Evolutionary conservation across 2,329 filamentous ascomycete genomes (phyloP).

Genomic region (Pyrenophora graminea): DNA sequence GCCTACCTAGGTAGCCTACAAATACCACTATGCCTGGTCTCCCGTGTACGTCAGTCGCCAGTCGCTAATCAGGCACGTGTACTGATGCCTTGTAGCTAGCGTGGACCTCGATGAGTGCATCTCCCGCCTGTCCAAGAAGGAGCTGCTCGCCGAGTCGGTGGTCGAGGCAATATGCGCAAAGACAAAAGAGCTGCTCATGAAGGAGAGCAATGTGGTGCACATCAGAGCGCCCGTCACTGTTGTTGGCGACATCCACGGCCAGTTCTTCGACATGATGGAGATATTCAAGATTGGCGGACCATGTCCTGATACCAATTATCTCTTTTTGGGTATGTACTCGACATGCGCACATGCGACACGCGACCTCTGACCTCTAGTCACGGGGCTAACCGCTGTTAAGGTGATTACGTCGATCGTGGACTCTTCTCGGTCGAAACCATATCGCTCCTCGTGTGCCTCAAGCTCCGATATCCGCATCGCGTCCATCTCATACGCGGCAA

Average conservation of each 20-base stretch:
- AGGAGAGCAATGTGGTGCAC: slow-evolving; percentile 99
- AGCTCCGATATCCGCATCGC: slow-evolving; percentile 92
- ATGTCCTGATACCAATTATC: slow-evolving; percentile 97
- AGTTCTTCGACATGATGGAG: slow-evolving; percentile 98
- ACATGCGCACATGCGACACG: background rate
- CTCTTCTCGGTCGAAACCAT: slow-evolving; percentile 99
- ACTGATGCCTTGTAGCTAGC: slow-evolving; percentile 65
- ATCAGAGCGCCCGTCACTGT: slow-evolving; percentile 94
- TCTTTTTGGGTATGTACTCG: slow-evolving; percentile 76
- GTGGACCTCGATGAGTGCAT: slow-evolving; percentile 99
- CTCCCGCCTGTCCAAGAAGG: slow-evolving; percentile 92
- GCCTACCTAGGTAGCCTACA: slow-evolving; percentile 13
- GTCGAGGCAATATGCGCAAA: slow-evolving; percentile 99
- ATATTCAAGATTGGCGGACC: slow-evolving; percentile 98
- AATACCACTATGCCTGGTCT: slow-evolving; percentile 54
- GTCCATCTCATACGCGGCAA: slow-evolving; percentile 97
- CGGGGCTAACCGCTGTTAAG: slow-evolving; percentile 57
- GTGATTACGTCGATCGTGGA: slow-evolving; percentile 96
- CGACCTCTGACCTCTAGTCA: slow-evolving; percentile 20
- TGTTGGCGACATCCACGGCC: slow-evolving; percentile 96
- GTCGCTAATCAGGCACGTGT: slow-evolving; percentile 2
- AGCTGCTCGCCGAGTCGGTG: slow-evolving; percentile 93
- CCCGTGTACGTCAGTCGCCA: slow-evolving; percentile 49
- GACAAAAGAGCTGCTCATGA: slow-evolving; percentile 98
- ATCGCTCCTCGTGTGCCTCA: slow-evolving; percentile 93